A percentile compares a stretch with the other conserved stretches of the same genome.
These are phyloP conservation scores for Spiromastix sp. DNA, from an alignment of 2,329 filamentous ascomycete species.

Conservation along the genomic window DNA sequence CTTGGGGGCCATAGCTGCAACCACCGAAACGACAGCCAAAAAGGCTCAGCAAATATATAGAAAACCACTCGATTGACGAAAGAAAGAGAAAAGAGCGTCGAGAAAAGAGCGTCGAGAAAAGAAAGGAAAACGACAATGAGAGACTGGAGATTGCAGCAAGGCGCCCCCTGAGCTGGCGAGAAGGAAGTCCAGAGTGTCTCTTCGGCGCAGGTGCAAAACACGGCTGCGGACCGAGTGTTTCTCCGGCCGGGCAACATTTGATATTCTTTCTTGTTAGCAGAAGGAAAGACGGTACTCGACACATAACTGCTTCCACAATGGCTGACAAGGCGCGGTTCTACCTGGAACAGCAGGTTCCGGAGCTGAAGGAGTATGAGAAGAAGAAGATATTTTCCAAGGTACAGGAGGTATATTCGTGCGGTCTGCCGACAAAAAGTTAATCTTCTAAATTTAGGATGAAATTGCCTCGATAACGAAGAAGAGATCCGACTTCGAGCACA, in stretches of 20 bases:
- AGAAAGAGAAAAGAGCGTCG: constrained; percentile 12
- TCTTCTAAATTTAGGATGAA: constrained; percentile 53
- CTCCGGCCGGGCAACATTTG: too few relatives aligned
- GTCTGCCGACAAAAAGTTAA: constrained; percentile 1
- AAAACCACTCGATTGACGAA: constrained; percentile 15
- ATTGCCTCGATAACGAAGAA: constrained; percentile 82
- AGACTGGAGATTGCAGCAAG: too few relatives aligned
- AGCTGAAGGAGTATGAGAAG: constrained; percentile 82
- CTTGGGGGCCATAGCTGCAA: constrained; percentile 47
- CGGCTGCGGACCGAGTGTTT: too few relatives aligned
- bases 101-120: constrained; percentile 6
- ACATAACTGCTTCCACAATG: too few relatives aligned
- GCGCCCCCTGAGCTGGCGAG: too few relatives aligned
- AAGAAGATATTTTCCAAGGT: constrained; percentile 84
- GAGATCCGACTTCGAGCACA: constrained; percentile 87
- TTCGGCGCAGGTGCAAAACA: too few relatives aligned
- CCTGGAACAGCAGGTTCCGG: constrained; percentile 82
- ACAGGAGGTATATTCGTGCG: constrained; percentile 8
- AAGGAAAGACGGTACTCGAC: too few relatives aligned
- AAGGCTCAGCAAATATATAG: constrained; percentile 15
- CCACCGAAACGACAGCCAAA: too few relatives aligned
- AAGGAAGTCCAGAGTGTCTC: too few relatives aligned
- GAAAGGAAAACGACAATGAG: constrained; percentile 7
- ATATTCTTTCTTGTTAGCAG: too few relatives aligned
- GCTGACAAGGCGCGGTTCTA: constrained; percentile 93